phyloP scores from a whole-genome alignment of 2,329 filamentous ascomycete species.

The Sporothrix euskadiensis region DNA sequence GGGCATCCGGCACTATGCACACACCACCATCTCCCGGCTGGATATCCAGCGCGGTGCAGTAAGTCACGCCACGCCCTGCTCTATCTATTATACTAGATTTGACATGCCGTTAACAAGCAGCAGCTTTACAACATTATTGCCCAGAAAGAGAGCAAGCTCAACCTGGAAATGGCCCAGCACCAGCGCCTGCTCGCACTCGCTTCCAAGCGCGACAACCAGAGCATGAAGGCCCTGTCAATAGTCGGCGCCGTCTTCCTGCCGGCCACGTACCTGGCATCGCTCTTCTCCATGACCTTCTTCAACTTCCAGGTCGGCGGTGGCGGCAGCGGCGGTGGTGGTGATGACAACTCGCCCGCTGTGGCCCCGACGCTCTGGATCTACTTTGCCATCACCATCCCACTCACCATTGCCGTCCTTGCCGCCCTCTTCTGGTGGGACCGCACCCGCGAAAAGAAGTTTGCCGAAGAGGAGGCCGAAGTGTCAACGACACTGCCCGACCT shows the following conservation, averaged over 20 bases:
- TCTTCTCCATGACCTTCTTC: constrained; percentile 69
- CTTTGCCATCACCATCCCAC: constrained; percentile 60
- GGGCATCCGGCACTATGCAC: constrained; percentile 63
- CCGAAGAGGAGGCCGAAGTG: constrained; percentile 52
- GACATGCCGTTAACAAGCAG: too few relatives aligned
- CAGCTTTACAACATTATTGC: constrained; percentile 67
- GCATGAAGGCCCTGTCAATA: constrained; percentile 66
- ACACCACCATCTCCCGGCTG: constrained; percentile 61
- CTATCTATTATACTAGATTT: too few relatives aligned
- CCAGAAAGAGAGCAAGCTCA: constrained; percentile 64
- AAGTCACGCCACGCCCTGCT: constrained; percentile 36
- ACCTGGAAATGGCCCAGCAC: constrained; percentile 62
- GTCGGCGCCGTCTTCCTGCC: constrained; percentile 65
- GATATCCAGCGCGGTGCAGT: constrained; percentile 63
- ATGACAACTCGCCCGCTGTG: constrained; percentile 46
- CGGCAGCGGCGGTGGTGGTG: constrained; percentile 14
- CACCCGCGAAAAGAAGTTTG: constrained; percentile 51
- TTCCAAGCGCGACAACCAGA: constrained; percentile 62
- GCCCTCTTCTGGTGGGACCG: constrained; percentile 58
- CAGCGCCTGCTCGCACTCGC: constrained; percentile 61
- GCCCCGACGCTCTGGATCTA: constrained; percentile 62
- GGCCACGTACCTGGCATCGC: constrained; percentile 61
- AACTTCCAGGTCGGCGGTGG: constrained; percentile 54
- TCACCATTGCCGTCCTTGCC: constrained; percentile 57
- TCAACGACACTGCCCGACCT: constrained; percentile 57